Evolutionary conservation across 352 stramenopile genomes (phyloP), one percentile per base, ranked within the genome.

Genomic region (Aphanomyces euteiches): DNA sequence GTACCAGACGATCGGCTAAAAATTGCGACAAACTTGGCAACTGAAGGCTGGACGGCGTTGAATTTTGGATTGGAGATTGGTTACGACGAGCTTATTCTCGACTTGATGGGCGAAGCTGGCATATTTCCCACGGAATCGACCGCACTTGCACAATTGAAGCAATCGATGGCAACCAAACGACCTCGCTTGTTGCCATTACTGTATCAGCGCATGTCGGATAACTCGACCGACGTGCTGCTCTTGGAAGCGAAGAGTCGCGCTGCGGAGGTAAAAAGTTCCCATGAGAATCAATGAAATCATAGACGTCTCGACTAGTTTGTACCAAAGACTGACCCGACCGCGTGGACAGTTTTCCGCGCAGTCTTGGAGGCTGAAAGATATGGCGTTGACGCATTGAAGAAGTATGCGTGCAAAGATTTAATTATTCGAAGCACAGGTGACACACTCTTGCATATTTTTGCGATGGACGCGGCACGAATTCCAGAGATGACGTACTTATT

Each of bases 351-450:
- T 7, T 79, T 84, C 69, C 81, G 83, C 15, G 60, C 76, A 7
- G 81, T 82, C 39, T 61, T 85, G 3, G 72, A 82, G 5, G 78
- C 77, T 1, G 75, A 80, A 36, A 56, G 56, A 12, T 45, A 74
- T 40, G 78, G 77, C 8, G 67, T 83, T 15, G 77, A 76, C 13
- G 71, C 67, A 5, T 72, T 86, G 28, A 78, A 78, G 50, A 81
- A 76, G 36, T 67, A 81, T n/a, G 76, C 77, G 34, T 76, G 74
- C 4, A 72, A 74, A 0, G 76, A 87, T 41, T 82, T 73, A 15
- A 60, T 84, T 28, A 79, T 87, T 47, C 76, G 82, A 47, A 75
- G 71, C 8, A 87, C 79, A 3, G 78, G 79, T 3, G 79, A 87
- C 63, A 81, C 77, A 17, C 40, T 87, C 13, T 70, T 87, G 2